Conservation (phyloP, 1,284 basidiomycete species). For the Rhodofomes roseus region DNA sequence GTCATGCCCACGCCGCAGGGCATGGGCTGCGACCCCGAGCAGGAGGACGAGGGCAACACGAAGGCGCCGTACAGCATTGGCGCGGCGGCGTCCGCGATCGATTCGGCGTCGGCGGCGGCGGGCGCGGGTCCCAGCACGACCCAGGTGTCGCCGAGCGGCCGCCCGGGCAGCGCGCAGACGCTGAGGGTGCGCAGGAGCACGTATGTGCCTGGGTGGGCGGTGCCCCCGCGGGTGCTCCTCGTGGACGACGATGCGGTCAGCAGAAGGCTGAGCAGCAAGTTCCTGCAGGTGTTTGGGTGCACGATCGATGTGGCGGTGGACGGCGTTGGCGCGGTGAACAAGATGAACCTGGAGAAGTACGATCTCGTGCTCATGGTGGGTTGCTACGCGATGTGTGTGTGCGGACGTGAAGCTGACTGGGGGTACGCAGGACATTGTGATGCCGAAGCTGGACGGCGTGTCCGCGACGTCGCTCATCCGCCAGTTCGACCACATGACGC, state of each 20-base stretch:
- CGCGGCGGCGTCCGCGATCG: constrained; percentile 14
- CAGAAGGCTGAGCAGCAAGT: constrained; percentile 85
- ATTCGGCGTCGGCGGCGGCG: constrained; percentile 14
- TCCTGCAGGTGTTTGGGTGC: constrained; percentile 94
- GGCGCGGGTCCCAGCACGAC: constrained; percentile 2
- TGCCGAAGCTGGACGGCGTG: constrained; percentile 90
- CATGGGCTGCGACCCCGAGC: constrained; percentile 28
- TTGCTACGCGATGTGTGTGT: constrained; percentile 15
- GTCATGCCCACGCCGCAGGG: constrained; percentile 32
- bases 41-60: constrained; percentile 23
- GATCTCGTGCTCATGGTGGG: constrained; percentile 92
- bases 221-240: constrained; percentile 82
- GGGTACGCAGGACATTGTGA: constrained; percentile 76
- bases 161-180: constrained; percentile 36
- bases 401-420: neutral
- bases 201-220: constrained; percentile 87
- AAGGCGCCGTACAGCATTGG: constrained; percentile 21
- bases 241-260: constrained; percentile 96
- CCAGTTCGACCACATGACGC: constrained; percentile 92
- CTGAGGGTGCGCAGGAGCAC: constrained; percentile 69
- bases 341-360: constrained; percentile 95
- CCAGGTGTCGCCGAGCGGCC: constrained; percentile 1
- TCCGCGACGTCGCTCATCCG: constrained; percentile 91
- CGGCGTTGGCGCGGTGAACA: constrained; percentile 90
- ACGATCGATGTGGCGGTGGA: constrained; percentile 93